A percentile compares a stretch with the other conserved stretches of the same genome.
Evolutionary conservation across 2,329 filamentous ascomycete genomes (phyloP).

Genomic region (Fusarium sp.): DNA sequence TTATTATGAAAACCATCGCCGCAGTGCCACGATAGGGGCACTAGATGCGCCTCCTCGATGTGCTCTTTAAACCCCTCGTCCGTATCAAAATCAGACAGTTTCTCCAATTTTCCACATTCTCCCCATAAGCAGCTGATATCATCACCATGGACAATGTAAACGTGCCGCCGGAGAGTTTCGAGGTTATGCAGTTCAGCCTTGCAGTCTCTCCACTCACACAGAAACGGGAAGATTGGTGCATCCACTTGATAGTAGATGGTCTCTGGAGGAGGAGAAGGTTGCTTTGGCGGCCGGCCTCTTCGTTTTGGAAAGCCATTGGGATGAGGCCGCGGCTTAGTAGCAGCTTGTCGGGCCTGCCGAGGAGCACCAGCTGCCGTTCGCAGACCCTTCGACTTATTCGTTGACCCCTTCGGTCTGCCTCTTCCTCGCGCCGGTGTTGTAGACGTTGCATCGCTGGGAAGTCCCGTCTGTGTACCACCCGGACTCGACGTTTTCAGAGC

Average conservation of each 20-base stretch:
- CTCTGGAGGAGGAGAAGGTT: constrained; percentile 49
- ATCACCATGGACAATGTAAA: constrained; percentile 58
- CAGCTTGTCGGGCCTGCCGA: constrained; percentile 35
- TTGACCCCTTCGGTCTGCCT: constrained; percentile 59
- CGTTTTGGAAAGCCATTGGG: constrained; percentile 45
- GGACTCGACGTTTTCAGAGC: not conserved
- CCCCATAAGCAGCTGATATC: constrained; percentile 44
- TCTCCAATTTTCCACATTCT: constrained; percentile 37
- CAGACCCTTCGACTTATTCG: constrained; percentile 42
- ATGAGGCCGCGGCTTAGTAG: constrained; percentile 40
- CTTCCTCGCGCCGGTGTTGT: constrained; percentile 17
- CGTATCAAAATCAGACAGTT: constrained; percentile 47
- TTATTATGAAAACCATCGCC: constrained; percentile 65
- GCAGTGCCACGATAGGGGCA: constrained; percentile 63
- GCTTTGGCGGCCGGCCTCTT: constrained; percentile 53
- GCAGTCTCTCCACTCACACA: constrained; percentile 68
- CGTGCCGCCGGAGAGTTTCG: constrained; percentile 64
- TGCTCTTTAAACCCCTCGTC: constrained; percentile 56
- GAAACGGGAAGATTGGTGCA: constrained; percentile 59
- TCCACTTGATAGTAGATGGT: constrained; percentile 53
- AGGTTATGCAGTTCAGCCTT: constrained; percentile 69
- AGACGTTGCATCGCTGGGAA: constrained; percentile 15
- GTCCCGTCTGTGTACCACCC: not conserved
- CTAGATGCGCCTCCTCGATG: constrained; percentile 62
- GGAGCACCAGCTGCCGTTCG: constrained; percentile 34